A percentile compares a stretch with the other conserved stretches of the same genome.
phyloP scores from a whole-genome alignment of 768 basidiomycete species.

The Cystobasidiopsis lactophilus region DNA sequence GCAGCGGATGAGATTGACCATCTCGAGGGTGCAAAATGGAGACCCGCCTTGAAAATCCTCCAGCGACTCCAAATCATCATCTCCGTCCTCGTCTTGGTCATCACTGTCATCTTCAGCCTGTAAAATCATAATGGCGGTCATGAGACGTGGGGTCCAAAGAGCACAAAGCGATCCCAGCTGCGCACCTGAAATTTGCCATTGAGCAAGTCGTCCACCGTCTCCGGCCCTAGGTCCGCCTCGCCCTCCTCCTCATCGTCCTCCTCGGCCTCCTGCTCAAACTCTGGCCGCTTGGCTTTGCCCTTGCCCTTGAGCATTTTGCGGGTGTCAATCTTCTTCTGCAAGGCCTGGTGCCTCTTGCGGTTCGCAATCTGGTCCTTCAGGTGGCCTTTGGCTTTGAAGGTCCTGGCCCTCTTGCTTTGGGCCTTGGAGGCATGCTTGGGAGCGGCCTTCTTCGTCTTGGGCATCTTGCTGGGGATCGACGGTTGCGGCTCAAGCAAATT shows the following conservation, averaged over 20 bases:
- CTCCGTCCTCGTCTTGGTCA: slow-evolving; percentile 22
- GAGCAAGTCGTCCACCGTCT: slow-evolving; percentile 25
- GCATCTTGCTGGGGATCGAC: no score
- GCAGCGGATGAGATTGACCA: slow-evolving; percentile 4
- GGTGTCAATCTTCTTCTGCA: slow-evolving; percentile 9
- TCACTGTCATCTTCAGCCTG: slow-evolving; percentile 9
- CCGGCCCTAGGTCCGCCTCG: slow-evolving; percentile 7
- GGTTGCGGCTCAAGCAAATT: no score
- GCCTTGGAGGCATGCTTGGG: slow-evolving; percentile 1
- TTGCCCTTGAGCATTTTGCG: slow-evolving; percentile 6
- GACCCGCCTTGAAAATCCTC: slow-evolving; percentile 48
- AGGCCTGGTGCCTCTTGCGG: slow-evolving; percentile 7
- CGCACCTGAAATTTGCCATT: not conserved
- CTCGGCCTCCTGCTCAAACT: slow-evolving; percentile 27
- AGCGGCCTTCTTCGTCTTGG: no score
- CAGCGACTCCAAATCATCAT: slow-evolving; percentile 36
- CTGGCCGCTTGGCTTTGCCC: slow-evolving; percentile 12
- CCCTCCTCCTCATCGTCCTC: slow-evolving; percentile 27
- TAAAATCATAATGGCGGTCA: not conserved
- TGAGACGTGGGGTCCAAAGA: no score
- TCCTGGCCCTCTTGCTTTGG: not conserved
- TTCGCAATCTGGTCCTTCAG: slow-evolving; percentile 2
- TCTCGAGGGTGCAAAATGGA: not conserved
- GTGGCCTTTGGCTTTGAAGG: slow-evolving; percentile 1
- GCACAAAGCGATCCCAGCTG: not conserved